A percentile compares a stretch with the other conserved stretches of the same genome.
Conservation (phyloP, 1,284 basidiomycete species). For the Cryptococcus wingfieldii region DNA sequence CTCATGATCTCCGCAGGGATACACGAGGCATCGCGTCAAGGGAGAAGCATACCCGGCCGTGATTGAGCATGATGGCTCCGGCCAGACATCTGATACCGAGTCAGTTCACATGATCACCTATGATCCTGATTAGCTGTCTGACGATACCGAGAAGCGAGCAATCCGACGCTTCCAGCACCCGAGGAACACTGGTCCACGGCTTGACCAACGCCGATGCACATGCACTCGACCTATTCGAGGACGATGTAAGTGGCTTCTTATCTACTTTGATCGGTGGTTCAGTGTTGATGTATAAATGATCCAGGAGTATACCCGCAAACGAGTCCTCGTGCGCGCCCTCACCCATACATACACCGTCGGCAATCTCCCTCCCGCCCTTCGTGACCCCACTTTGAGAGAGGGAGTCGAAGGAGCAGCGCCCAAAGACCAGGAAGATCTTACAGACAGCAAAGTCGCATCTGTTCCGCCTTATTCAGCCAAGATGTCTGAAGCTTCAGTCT, state of each 20-base stretch:
- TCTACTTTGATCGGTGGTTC: neutral
- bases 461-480: no score
- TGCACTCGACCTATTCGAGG: constrained; percentile 71
- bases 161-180: constrained; percentile 53
- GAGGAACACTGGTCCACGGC: constrained; percentile 67
- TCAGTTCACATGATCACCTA: constrained; percentile 1
- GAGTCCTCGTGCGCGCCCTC: neutral
- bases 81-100: constrained; percentile 14
- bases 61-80: constrained; percentile 43
- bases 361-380: neutral
- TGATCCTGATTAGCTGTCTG: neutral
- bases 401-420: neutral
- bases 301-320: neutral
- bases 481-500: constrained; percentile 56
- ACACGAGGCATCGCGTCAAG: constrained; percentile 68
- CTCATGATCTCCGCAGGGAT: constrained; percentile 52
- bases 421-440: no score
- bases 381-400: neutral
- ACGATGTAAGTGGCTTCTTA: constrained; percentile 56
- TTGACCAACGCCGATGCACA: constrained; percentile 59
- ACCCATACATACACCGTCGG: neutral
- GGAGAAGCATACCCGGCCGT: constrained; percentile 72
- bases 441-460: no score
- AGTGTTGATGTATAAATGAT: neutral
- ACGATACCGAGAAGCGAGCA: constrained; percentile 23